A percentile compares a stretch with the other conserved stretches of the same genome.
Conservation (phyloP, 1,139 yeast species). For the Yamadazyma pseudoaaseri region DNA sequence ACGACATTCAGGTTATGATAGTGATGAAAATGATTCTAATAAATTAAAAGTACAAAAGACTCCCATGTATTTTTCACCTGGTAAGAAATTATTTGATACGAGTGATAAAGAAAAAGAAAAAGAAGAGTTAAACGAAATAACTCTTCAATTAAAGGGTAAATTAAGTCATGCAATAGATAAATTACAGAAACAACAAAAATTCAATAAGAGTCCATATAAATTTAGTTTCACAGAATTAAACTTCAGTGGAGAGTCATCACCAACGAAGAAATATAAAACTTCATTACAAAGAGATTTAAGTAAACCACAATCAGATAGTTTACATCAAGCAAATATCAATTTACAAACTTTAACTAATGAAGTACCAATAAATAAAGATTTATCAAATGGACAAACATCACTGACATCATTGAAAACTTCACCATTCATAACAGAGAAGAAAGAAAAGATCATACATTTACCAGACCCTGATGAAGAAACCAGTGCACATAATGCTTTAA, state of each 20-base stretch:
- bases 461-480: slow-evolving; percentile 40
- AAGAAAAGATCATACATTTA: slow-evolving; percentile 15
- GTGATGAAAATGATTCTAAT: slow-evolving; percentile 19
- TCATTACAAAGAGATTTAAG: slow-evolving; percentile 15
- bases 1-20: slow-evolving; percentile 25
- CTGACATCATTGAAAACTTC: slow-evolving; percentile 21
- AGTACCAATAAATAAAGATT: slow-evolving; percentile 3
- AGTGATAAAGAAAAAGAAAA: slow-evolving; percentile 14
- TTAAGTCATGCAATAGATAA: slow-evolving; percentile 43
- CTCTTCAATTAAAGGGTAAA: slow-evolving; percentile 36
- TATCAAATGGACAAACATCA: background rate
- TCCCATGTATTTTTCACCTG: slow-evolving; percentile 44
- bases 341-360: slow-evolving; percentile 30
- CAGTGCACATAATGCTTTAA: slow-evolving; percentile 44
- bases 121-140: slow-evolving; percentile 40
- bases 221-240: slow-evolving; percentile 34
- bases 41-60: slow-evolving; percentile 35
- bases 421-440: slow-evolving; percentile 19
- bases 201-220: slow-evolving; percentile 16
- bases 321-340: slow-evolving; percentile 32
- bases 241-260: slow-evolving; percentile 30
- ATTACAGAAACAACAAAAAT: slow-evolving; percentile 26
- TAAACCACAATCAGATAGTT: slow-evolving; percentile 2
- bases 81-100: slow-evolving; percentile 28
- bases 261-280: slow-evolving; percentile 23